Conservation (phyloP, 2,329 filamentous ascomycete genomes). For the Colletotrichum salicis region DNA sequence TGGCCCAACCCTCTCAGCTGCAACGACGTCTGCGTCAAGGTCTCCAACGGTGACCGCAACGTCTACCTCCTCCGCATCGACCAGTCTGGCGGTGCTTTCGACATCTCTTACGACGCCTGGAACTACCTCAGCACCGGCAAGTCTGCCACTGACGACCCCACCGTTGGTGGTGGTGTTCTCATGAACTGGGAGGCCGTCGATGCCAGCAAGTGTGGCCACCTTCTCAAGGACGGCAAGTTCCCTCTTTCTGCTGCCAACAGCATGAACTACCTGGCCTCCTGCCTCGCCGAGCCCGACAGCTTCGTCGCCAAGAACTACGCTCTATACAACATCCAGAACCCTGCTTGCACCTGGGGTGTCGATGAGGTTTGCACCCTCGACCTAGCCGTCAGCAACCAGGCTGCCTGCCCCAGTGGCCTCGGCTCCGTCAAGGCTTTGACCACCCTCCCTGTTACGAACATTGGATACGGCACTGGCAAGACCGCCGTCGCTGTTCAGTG, state of each 20-base stretch:
- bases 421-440: conserved; percentile 47
- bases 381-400: conserved; percentile 61
- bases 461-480: conserved; percentile 61
- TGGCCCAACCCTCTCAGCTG: conserved; percentile 65
- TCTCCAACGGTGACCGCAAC: conserved; percentile 58
- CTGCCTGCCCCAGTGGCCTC: conserved; percentile 58
- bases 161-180: conserved; percentile 59
- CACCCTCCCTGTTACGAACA: conserved; percentile 58
- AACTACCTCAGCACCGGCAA: conserved; percentile 65
- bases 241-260: conserved; percentile 66
- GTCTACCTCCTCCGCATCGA: conserved; percentile 70
- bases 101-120: conserved; percentile 72
- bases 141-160: conserved; percentile 57
- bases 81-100: conserved; percentile 64
- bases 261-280: conserved; percentile 64
- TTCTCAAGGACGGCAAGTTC: conserved; percentile 62
- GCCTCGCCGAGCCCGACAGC: conserved; percentile 55
- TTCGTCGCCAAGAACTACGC: conserved; percentile 64
- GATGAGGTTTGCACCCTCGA: conserved; percentile 63
- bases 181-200: conserved; percentile 63
- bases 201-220: conserved; percentile 58
- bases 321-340: conserved; percentile 64
- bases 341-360: conserved; percentile 59
- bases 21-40: conserved; percentile 66
- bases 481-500: conserved; percentile 32